Conservation (phyloP, 148 eudicot species). For the Vaccinium myrtillus region DNA sequence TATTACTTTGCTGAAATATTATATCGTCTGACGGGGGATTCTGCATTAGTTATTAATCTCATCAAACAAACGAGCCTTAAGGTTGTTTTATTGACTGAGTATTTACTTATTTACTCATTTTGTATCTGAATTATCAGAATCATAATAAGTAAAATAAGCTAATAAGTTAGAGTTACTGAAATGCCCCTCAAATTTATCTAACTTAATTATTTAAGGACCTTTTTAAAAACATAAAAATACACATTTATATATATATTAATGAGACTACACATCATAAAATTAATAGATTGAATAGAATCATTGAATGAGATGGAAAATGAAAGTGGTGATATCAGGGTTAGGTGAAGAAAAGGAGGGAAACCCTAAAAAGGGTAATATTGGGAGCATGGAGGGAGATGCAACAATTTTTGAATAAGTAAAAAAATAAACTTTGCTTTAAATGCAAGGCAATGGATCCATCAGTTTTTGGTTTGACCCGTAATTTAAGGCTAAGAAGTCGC, state of each 20-base stretch:
- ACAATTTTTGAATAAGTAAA: background rate
- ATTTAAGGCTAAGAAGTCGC: conserved; percentile 42
- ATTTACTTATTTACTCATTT: too few relatives aligned
- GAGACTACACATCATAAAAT: background rate
- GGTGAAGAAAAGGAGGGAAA: conserved; percentile 27
- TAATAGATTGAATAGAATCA: background rate
- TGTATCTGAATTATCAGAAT: too few relatives aligned
- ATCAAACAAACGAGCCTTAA: too few relatives aligned
- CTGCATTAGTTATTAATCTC: too few relatives aligned
- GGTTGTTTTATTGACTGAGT: too few relatives aligned
- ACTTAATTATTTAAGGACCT: too few relatives aligned
- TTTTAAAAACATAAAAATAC: background rate
- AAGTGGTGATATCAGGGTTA: conserved; percentile 21
- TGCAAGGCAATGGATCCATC: conserved; percentile 21
- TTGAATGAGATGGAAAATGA: background rate
- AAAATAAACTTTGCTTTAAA: conserved; percentile 24
- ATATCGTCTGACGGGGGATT: too few relatives aligned
- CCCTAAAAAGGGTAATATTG: conserved; percentile 18
- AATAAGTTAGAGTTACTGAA: too few relatives aligned
- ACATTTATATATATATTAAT: background rate
- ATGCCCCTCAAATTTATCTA: too few relatives aligned
- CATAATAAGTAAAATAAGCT: too few relatives aligned
- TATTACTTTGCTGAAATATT: too few relatives aligned
- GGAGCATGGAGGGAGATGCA: conserved; percentile 16
- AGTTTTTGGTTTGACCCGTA: conserved; percentile 48